Evolutionary conservation across 352 stramenopile genomes (phyloP).

Genomic region (Pseudoperonospora humuli): DNA sequence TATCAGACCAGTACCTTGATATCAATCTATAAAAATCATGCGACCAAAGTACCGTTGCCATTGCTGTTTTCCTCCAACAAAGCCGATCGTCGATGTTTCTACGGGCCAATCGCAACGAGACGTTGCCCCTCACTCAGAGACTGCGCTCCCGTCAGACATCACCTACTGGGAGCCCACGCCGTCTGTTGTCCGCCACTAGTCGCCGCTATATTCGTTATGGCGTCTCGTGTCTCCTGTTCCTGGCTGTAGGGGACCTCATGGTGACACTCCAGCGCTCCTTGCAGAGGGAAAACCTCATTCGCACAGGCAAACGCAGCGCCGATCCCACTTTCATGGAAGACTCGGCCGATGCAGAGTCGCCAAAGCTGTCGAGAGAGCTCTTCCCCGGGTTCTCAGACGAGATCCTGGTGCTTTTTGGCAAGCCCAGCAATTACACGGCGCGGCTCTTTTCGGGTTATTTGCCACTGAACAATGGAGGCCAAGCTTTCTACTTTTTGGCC

Average conservation of each 20-base stretch:
- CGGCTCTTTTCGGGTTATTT: slow-evolving; percentile 59
- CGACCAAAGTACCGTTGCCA: no score
- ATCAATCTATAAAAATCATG: no score
- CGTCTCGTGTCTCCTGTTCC: slow-evolving; percentile 18
- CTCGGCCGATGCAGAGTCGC: slow-evolving; percentile 11
- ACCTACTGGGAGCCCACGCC: slow-evolving; percentile 6
- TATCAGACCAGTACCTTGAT: no score
- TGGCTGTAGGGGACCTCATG: slow-evolving; percentile 26
- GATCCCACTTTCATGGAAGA: slow-evolving; percentile 12
- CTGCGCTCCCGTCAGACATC: slow-evolving; percentile 19
- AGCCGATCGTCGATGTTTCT: no score
- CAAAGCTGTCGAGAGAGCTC: background rate
- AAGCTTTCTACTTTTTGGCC: slow-evolving; percentile 66
- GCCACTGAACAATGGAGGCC: slow-evolving; percentile 37
- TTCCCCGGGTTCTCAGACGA: slow-evolving; percentile 40
- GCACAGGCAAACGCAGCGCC: slow-evolving; percentile 3
- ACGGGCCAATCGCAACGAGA: no score
- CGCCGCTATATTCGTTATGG: slow-evolving; percentile 22
- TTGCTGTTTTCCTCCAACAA: no score
- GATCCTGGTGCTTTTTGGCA: slow-evolving; percentile 35
- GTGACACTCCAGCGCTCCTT: slow-evolving; percentile 27
- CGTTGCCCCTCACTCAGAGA: slow-evolving; percentile 24
- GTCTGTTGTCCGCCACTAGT: slow-evolving; percentile 14
- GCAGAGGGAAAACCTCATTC: slow-evolving; percentile 20
- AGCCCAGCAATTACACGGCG: slow-evolving; percentile 39